These are phyloP conservation scores for Vitis vinifera DNA, from an alignment of 164 flowering plant species.

Conservation along the genomic window ASM3070453v1 NC_081806.1:1472501-1473000, in stretches of 20 bases:
- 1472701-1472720: background rate
- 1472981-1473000: conserved; percentile 44
- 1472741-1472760: background rate
- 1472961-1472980: conserved; percentile 40
- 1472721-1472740: background rate
- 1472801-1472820: conserved; percentile 84
- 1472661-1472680: background rate
- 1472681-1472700: background rate
- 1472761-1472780: conserved; percentile 38
- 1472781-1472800: conserved; percentile 84
- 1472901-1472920: background rate
- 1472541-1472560: background rate
- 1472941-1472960: conserved; percentile 52
- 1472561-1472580: too few relatives aligned
- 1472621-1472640: too few relatives aligned
- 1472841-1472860: conserved; percentile 5
- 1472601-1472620: too few relatives aligned
- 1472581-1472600: too few relatives aligned
- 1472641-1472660: too few relatives aligned
- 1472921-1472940: conserved; percentile 1
- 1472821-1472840: conserved; percentile 67
- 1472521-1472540: background rate
- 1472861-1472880: background rate
- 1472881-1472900: background rate
- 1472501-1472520: background rate